Evolutionary conservation across 2,329 filamentous ascomycete species (phyloP).

Genomic region (Colletotrichum caudatum): DNA sequence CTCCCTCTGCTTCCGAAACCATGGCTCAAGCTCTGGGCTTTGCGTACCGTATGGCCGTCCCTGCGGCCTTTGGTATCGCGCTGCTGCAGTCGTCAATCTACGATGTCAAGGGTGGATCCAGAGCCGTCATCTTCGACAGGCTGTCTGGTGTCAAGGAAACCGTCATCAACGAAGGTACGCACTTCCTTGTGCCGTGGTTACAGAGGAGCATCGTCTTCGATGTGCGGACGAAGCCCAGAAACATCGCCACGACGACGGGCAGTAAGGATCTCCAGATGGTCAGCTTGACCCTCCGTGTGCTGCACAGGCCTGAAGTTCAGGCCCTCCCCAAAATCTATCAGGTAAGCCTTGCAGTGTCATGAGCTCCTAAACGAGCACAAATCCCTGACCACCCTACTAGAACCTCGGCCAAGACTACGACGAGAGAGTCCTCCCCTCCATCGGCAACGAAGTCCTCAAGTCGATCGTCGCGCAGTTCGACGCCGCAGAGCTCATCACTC

Average conservation of each 20-base stretch:
- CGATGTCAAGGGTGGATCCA: slow-evolving; percentile 94
- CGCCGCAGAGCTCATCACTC: slow-evolving; percentile 97
- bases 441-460: slow-evolving; percentile 99
- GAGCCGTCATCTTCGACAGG: slow-evolving; percentile 98
- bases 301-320: slow-evolving; percentile 94
- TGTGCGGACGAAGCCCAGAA: slow-evolving; percentile 95
- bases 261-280: slow-evolving; percentile 99
- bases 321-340: slow-evolving; percentile 98
- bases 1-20: slow-evolving; percentile 7
- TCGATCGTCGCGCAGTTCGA: slow-evolving; percentile 99
- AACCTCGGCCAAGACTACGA: slow-evolving; percentile 98
- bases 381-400: slow-evolving; percentile 60
- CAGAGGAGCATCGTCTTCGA: slow-evolving; percentile 96
- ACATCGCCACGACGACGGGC: slow-evolving; percentile 96
- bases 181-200: slow-evolving; percentile 96
- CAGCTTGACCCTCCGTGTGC: slow-evolving; percentile 93
- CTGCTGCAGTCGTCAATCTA: slow-evolving; percentile 86
- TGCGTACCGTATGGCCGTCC: slow-evolving; percentile 78
- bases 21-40: slow-evolving; percentile 68
- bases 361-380: not conserved
- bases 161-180: slow-evolving; percentile 95
- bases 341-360: slow-evolving; percentile 63
- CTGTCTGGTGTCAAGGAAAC: slow-evolving; percentile 90
- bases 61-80: slow-evolving; percentile 75
- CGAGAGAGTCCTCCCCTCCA: slow-evolving; percentile 96